Base-by-base conservation (phyloP, 225 moss, liverwort and hornwort genomes). In the Polytrichum commune region DNA sequence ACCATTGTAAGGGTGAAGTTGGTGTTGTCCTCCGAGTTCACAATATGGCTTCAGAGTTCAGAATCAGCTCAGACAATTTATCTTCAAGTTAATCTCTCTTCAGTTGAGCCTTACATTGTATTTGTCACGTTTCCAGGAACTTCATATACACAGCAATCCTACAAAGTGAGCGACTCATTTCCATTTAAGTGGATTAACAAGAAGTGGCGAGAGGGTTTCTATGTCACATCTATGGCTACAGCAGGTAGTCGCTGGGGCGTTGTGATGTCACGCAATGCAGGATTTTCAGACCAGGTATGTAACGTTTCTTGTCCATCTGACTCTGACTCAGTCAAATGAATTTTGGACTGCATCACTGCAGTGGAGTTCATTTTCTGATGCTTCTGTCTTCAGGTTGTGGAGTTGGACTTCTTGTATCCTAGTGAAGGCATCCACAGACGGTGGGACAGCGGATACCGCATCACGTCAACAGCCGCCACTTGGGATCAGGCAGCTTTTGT, bases 401-500 rank as follows among this genome's bases (percentile, higher is more conserved):
- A 88, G 77, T 85, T 88, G 30, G 88, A 88, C 69, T 88, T 88
- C 64, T 80, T 88, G 13, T 88, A 88, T 60, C 88, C 88, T 3
- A 88, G 88, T 74, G 88, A 88, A 74, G 88, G 88, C 24, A 88
- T 88, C 29, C 88, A 88, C 78, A 72, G 88, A 63, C 69, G 88
- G 33, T 88, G 88, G 88, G 88, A 88, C 27, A 85, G 74, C 78
- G 88, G 88, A 19, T 88, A 88, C 72, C 85, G 88, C 60, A 88
- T 88, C 22, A 88, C 88, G 53, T 85, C 88, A 54, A 85, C 88
- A 64, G 88, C 88, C 55, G 85, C 88, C 61, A 88, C 88, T 6
- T 88, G 88, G 88, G 88, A 88, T 66, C 88, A 88, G 75, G 88
- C 85, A 63, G 88, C 88, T 4, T 88, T 88, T 78, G 88, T 88